Percentiles rank a stretch among this genome's conserved stretches.
Evolutionary conservation across 139 green algal species (phyloP).

Genomic region (Ettlia oleoabundans): DNA sequence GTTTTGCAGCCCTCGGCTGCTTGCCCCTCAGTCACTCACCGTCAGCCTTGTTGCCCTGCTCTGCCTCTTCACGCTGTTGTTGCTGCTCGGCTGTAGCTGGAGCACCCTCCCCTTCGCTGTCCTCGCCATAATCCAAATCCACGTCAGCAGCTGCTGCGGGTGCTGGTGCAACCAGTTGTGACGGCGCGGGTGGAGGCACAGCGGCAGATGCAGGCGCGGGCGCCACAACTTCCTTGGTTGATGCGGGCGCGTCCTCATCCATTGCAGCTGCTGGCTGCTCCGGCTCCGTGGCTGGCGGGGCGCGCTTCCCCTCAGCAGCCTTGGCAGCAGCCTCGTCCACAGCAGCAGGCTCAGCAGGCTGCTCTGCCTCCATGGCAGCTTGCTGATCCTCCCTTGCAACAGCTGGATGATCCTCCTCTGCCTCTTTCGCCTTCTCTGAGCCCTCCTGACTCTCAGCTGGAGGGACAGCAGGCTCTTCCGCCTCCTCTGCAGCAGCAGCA

Average conservation of each 20-base stretch:
- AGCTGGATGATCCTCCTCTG: no score
- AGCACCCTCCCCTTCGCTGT: slow-evolving; percentile 26
- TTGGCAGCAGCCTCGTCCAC: background rate
- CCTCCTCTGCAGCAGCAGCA: background rate
- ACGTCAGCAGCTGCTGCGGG: background rate
- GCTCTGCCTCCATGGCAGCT: background rate
- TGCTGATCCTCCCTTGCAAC: no score
- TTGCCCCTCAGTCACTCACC: no score
- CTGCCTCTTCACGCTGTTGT: background rate
- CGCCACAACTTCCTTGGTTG: background rate
- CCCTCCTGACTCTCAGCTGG: background rate
- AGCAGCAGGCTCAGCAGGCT: background rate
- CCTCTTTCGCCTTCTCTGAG: no score
- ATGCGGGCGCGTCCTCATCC: background rate
- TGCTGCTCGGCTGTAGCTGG: background rate
- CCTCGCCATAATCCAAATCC: slow-evolving; percentile 40
- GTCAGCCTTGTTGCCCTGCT: background rate
- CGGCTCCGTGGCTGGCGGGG: background rate
- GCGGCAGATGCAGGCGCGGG: background rate
- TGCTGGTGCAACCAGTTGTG: background rate
- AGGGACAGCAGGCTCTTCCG: slow-evolving; percentile 1
- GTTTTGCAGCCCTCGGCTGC: no score
- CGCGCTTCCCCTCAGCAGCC: background rate
- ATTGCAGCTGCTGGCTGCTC: background rate
- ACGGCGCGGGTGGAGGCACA: background rate